Conservation (phyloP, 2,329 filamentous ascomycete species). For the Trichoderma koningii region DNA sequence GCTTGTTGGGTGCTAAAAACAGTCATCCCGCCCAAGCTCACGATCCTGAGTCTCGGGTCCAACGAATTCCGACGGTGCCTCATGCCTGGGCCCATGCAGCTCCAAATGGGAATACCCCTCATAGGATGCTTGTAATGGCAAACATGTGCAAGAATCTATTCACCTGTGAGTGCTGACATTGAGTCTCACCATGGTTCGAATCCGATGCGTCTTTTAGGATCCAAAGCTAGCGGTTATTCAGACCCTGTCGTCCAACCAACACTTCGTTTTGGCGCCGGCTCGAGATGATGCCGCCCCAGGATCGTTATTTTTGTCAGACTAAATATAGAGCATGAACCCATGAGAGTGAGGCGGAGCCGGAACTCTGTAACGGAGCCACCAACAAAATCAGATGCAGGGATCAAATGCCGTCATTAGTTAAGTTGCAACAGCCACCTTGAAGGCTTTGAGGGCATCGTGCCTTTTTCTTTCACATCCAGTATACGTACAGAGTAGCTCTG, state of each 20-base stretch:
- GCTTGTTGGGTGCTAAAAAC: slow-evolving; percentile 11
- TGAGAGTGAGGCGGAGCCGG: slow-evolving; percentile 5
- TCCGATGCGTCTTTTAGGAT: too few species aligned
- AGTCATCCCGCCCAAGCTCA: slow-evolving; percentile 4
- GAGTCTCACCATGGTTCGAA: not conserved
- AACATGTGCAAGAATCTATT: too few species aligned
- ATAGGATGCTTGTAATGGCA: too few species aligned
- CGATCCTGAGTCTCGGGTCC: not conserved
- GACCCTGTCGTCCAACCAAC: not conserved
- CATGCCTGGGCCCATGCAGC: too few species aligned
- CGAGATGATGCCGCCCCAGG: not conserved
- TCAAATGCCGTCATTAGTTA: not conserved
- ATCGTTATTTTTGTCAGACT: slow-evolving; percentile 17
- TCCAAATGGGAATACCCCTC: too few species aligned
- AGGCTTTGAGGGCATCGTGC: too few species aligned
- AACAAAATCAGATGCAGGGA: not conserved
- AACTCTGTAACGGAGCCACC: not conserved
- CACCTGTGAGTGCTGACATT: not conserved
- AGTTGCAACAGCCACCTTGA: too few species aligned
- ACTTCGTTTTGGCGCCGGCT: not conserved
- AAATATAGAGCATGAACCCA: not conserved
- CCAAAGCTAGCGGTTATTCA: not conserved
- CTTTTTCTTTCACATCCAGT: too few species aligned
- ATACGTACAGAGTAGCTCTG: too few species aligned
- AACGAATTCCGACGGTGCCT: too few species aligned